Evolutionary conservation across 805 yeast genomes (phyloP).

Genomic region (Starmerella sirachaensis): DNA sequence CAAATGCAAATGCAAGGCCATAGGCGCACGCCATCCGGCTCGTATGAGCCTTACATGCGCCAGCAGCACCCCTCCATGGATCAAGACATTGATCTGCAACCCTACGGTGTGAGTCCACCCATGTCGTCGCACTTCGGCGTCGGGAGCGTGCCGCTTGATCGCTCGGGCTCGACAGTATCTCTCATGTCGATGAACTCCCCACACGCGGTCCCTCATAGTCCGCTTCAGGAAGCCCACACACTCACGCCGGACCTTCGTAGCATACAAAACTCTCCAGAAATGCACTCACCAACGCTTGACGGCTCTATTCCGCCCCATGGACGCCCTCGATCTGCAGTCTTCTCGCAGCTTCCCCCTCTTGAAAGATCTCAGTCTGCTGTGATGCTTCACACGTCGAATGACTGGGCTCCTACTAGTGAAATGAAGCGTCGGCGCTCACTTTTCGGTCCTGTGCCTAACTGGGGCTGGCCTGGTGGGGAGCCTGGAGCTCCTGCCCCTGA

Average conservation of each 20-base stretch:
- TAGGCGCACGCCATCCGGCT: neutral
- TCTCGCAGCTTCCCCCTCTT: too few species aligned
- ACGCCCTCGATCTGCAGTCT: too few species aligned
- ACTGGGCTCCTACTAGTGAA: slow-evolving; percentile 2
- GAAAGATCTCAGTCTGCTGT: slow-evolving; percentile 6
- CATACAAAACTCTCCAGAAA: slow-evolving; percentile 11
- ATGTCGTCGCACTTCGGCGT: too few species aligned
- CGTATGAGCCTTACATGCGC: neutral
- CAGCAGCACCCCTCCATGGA: neutral
- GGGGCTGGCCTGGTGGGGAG: slow-evolving; percentile 5
- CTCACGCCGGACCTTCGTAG: slow-evolving; percentile 5
- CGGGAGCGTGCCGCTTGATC: too few species aligned
- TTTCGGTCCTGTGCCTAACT: slow-evolving; percentile 12
- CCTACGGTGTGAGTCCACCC: too few species aligned
- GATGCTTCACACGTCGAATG: neutral
- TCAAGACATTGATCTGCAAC: neutral
- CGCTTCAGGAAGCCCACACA: slow-evolving; percentile 2
- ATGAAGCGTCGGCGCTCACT: slow-evolving; percentile 17
- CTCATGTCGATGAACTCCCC: slow-evolving; percentile 9
- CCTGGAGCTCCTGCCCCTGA: neutral
- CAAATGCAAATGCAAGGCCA: neutral
- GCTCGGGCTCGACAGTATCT: slow-evolving; percentile 9
- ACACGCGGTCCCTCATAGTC: slow-evolving; percentile 7
- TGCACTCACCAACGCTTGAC: slow-evolving; percentile 1
- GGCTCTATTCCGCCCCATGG: too few species aligned